Base-by-base conservation (phyloP, 495 filamentous ascomycete genomes). In the Daldinia vernicosa region DNA sequence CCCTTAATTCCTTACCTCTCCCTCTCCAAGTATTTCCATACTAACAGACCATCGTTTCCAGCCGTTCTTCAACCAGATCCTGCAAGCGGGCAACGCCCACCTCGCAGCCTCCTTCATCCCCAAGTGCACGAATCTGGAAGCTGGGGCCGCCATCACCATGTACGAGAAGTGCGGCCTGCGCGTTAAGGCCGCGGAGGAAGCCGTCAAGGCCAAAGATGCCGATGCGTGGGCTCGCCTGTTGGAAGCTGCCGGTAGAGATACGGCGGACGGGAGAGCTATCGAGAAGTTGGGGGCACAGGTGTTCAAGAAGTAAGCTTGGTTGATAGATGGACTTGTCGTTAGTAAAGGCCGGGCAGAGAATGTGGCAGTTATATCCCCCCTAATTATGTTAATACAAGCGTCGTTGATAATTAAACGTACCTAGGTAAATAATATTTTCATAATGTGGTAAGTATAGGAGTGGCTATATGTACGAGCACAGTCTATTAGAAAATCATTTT, bases 111-210 rank as follows among this genome's bases (percentile, higher is more conserved):
- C 85, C 5, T 99, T 97, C 76, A 88, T 98, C 53, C 91, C 93
- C 9, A 99, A 98, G 80, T 97, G 94, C 80, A 80, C 79, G 7
- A 82, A 85, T 22, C 81, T 86, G 9, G 84, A 87, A 54, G 74
- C 77, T 3, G 83, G 83, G 3, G 91, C 93, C 63, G 83, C 90
- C 33, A 89, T 97, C 58, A 89, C 92, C 74, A 97, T 98, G 95
- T 98, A 93, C 87, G 88, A 96, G 70, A 97, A 97, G 80, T 98
- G 96, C 78, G 94, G 94, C 26, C 88, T 96, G 88, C 84, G 94
- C 28, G 88, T 91, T 24, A 93, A 94, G 82, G 95, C 96, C 11
- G 96, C 90, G 15, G 94, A 98, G 80, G 95, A 98, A 81, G 94
- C 95, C 37, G 86, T 93, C 43, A 91, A 88, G 85, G 95, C 95